Conservation (phyloP, 805 yeast species). For the Cyberlindnera mrakii region DNA sequence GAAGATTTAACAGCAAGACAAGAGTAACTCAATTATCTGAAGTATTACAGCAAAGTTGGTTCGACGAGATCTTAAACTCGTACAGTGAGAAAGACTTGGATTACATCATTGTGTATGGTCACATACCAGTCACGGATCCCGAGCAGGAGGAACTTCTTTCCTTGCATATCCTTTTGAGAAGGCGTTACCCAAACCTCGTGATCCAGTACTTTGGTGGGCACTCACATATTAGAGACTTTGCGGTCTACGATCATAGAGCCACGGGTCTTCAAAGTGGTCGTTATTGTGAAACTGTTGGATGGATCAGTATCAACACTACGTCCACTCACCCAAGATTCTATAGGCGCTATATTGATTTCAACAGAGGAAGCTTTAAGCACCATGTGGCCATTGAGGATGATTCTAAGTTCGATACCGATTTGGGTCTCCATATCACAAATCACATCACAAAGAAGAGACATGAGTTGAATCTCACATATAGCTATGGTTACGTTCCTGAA, state of each 20-base stretch:
- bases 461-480: conserved; percentile 45
- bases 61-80: conserved; percentile 36
- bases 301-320: conserved; percentile 50
- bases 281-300: conserved; percentile 91
- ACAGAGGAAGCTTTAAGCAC: conserved; percentile 56
- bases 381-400: conserved; percentile 37
- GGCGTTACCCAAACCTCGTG: conserved; percentile 49
- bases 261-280: conserved; percentile 90
- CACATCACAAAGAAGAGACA: conserved; percentile 38
- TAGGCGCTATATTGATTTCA: conserved; percentile 82
- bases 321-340: conserved; percentile 28
- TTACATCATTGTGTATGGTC: conserved; percentile 67
- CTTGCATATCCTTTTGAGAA: conserved; percentile 42
- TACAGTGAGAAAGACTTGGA: conserved; percentile 46
- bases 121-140: conserved; percentile 54
- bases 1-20: conserved; percentile 50
- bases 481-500: conserved; percentile 60
- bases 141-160: conserved; percentile 29
- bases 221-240: conserved; percentile 84
- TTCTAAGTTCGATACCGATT: conserved; percentile 42
- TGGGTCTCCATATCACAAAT: conserved; percentile 45
- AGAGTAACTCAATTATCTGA: conserved; percentile 58
- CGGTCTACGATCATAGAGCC: conserved; percentile 55
- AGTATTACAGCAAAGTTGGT: conserved; percentile 58
- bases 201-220: conserved; percentile 95